These are phyloP conservation scores for Apostasia shenzhenica DNA, from an alignment of 106 monocot species.

Conservation along the genomic window DNA sequence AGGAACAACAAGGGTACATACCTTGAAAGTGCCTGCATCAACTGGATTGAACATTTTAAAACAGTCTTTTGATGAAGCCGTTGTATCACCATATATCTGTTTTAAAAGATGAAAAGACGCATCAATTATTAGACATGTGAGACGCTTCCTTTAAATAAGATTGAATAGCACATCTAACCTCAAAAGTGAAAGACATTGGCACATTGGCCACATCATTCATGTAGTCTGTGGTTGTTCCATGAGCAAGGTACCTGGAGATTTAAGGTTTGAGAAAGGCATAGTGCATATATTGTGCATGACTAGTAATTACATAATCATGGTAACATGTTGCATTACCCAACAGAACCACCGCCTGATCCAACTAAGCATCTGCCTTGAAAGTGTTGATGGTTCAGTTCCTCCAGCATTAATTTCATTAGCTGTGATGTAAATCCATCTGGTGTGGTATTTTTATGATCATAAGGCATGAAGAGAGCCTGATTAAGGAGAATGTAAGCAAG, in stretches of 20 bases:
- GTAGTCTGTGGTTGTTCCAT: slow-evolving; percentile 96
- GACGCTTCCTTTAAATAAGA: background rate
- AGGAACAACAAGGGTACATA: slow-evolving; percentile 18
- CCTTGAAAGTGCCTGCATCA: slow-evolving; percentile 56
- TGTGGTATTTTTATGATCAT: slow-evolving; percentile 91
- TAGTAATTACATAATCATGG: background rate
- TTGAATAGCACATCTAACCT: slow-evolving; percentile 38
- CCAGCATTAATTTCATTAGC: slow-evolving; percentile 62
- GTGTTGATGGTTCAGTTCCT: slow-evolving; percentile 63
- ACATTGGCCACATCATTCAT: slow-evolving; percentile 81
- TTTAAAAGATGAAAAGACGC: slow-evolving; percentile 3
- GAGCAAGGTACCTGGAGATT: slow-evolving; percentile 81
- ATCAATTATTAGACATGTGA: background rate
- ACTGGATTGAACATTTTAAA: slow-evolving; percentile 97
- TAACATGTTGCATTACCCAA: slow-evolving; percentile 55
- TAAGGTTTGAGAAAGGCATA: background rate
- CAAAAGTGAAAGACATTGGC: slow-evolving; percentile 88
- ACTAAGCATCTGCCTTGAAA: slow-evolving; percentile 68
- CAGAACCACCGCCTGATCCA: slow-evolving; percentile 89
- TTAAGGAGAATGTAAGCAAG: slow-evolving; percentile 7
- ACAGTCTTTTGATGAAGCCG: slow-evolving; percentile 69
- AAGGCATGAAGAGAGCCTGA: slow-evolving; percentile 97
- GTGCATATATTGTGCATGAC: background rate
- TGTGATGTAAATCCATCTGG: slow-evolving; percentile 42
- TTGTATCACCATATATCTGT: slow-evolving; percentile 87